Evolutionary conservation across 495 filamentous ascomycete species (phyloP), one percentile per base, ranked within the genome.

Genomic region (Entonaema liquescens): DNA sequence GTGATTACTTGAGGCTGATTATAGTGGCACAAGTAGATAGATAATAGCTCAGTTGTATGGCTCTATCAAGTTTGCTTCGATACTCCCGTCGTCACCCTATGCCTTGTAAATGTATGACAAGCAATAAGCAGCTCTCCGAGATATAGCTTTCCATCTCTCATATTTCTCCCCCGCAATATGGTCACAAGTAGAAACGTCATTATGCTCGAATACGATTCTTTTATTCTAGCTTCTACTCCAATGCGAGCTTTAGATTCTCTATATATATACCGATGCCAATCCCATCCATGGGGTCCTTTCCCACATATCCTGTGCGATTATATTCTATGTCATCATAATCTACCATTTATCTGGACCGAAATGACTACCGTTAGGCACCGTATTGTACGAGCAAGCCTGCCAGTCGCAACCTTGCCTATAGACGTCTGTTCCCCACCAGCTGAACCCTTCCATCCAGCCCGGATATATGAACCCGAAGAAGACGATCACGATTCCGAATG

Each of bases 381-480:
- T 79, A 42, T 79, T 74, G 59, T 84, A 90, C n/a, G 86, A 72
- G 76, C 88, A 90, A 35, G 87, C 88, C 76, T 83, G 79, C 88
- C 88, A 90, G 73, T 90, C 88, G 65, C 88, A 90, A 4, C 88
- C 88, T 58, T 78, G 67, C 71, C 85, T 92, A 72, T 88, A 90
- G 11, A 93, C 83, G 72, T 91, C 88, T 1, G 91, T 92, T 2
- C 91, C 91, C 91, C 91, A 93, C 91, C 91, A 93, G 5, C 69
- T 81, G 62, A 93, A 89, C 5, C 78, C 80, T 53, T 85, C 78
- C 84, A 89, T 82, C 80, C 77, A 86, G 42, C 92, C 89, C 0
- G 92, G 89, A 75, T 92, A 95, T 17, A 91, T 85, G 50, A 95
- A 87, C 0, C 87, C 89, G 74, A 97, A 95, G 77, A 97, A 95